phyloP scores from a whole-genome alignment of 2,329 filamentous ascomycete genomes.

The Dactylonectria estremocensis region DNA sequence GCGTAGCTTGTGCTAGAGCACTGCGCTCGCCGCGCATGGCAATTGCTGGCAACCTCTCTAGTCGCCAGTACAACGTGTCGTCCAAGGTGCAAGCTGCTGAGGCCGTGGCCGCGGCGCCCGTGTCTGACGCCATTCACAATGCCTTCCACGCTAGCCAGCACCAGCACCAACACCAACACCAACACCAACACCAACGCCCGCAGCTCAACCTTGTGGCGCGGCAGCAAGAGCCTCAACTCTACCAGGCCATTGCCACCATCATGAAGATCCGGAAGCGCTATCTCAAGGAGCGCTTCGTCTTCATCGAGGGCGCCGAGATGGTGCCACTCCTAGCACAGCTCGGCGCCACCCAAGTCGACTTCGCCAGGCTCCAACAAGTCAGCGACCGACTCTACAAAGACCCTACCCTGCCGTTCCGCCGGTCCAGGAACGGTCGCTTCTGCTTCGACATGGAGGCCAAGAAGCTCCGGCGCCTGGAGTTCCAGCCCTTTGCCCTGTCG shows the following conservation, averaged over 20 bases:
- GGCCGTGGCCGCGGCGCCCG: conserved; percentile 5
- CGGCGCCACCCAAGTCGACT: conserved; percentile 47
- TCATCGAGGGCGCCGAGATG: conserved; percentile 45
- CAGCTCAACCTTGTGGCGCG: conserved; percentile 19
- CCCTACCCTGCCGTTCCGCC: conserved; percentile 47
- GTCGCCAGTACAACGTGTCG: conserved; percentile 21
- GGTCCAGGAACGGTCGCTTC: conserved; percentile 44
- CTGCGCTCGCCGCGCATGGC: conserved; percentile 17
- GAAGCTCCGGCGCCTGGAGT: conserved; percentile 45
- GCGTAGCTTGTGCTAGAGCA: conserved; percentile 14
- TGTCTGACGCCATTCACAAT: conserved; percentile 8
- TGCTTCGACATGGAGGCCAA: conserved; percentile 43
- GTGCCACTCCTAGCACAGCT: conserved; percentile 40
- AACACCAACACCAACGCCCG: conserved; percentile 8
- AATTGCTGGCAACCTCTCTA: conserved; percentile 12
- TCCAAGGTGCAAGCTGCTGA: conserved; percentile 15
- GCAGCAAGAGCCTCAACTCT: conserved; percentile 35
- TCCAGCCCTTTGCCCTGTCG: conserved; percentile 47
- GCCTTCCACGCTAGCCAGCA: conserved; percentile 7
- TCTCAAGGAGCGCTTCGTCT: conserved; percentile 42
- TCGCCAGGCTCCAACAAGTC: conserved; percentile 38
- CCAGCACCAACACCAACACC: conserved; percentile 2
- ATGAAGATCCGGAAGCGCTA: conserved; percentile 42
- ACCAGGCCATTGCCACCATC: conserved; percentile 40
- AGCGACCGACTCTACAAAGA: conserved; percentile 43